Evolutionary conservation across 331 rosid genomes (phyloP), one percentile per base, ranked within the genome.

Genomic region (Quercus phellos): DNA sequence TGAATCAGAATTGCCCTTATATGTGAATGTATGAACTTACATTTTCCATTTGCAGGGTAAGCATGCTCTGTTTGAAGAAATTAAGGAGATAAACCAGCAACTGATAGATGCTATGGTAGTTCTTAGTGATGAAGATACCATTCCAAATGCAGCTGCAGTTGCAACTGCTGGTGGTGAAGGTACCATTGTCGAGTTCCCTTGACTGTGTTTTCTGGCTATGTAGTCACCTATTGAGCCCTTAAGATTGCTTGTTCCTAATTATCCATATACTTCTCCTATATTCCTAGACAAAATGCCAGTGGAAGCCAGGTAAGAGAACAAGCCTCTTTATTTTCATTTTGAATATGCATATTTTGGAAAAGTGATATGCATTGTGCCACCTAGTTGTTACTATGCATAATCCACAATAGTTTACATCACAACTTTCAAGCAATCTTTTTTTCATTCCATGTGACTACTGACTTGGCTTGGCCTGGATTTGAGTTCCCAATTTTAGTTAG

Each of bases 161-260:
- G 1, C 34, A 32, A 7, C 69, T 43, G 68, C 74, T 5, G 76
- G 43, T 1, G 70, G 73, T 59, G 82, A 86, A 42, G 86, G 80
- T 35, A 51, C 78, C n/a, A 51, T 78, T 67, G 71, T 86, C 51
- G 69, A 77, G 63, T 54, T 77, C 16, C 0, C 76, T 26, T 76
- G 50, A 84, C 72, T 34, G 9, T 34, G 9, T 55, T 69, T 76
- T 46, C 46, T 70, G 51, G 34, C 72, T 63, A 66, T 84, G 84
- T 79, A 84, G 86, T 63, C 83, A 66, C 9, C 74, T 24, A 81
- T 79, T 78, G 50, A 81, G 67, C 83, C 88, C 0, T 50, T 87
- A 73, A 13, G 38, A 53, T 70, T 87, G 79, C 79, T 81, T 66
- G 75, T 87, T 79, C 90, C 88, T 14, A 2, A 64, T 42, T 87